Evolutionary conservation across 495 filamentous ascomycete species (phyloP).

Genomic region (Lineolata rhizophorae): DNA sequence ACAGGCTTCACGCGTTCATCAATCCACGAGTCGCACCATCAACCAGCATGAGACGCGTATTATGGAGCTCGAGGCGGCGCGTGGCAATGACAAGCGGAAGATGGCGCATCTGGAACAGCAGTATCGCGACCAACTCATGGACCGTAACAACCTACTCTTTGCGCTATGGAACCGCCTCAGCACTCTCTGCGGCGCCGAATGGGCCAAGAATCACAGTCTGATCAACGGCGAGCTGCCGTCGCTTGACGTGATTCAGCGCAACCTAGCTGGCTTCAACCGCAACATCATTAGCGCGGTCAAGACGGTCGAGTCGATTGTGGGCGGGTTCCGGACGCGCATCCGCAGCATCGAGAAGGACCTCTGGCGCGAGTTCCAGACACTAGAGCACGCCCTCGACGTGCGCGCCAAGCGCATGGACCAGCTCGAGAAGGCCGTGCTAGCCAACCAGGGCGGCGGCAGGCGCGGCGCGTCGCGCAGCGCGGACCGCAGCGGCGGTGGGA

Average conservation of each 20-base stretch:
- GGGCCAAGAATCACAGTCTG: conserved; percentile 73
- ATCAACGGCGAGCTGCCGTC: conserved; percentile 72
- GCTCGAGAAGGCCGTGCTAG: conserved; percentile 45
- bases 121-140: conserved; percentile 65
- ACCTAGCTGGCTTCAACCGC: conserved; percentile 64
- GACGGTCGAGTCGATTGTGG: conserved; percentile 60
- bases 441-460: conserved; percentile 6
- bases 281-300: conserved; percentile 76
- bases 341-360: conserved; percentile 70
- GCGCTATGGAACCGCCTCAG: conserved; percentile 73
- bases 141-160: conserved; percentile 74
- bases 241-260: conserved; percentile 53
- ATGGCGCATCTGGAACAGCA: conserved; percentile 50
- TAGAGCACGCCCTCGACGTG: conserved; percentile 59
- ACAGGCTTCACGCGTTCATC: conserved; percentile 63
- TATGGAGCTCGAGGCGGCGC: conserved; percentile 56
- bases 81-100: conserved; percentile 50
- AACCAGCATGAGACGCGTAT: conserved; percentile 65
- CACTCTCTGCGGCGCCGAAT: conserved; percentile 71
- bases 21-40: conserved; percentile 61
- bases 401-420: conserved; percentile 74
- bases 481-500: conserved; percentile 18
- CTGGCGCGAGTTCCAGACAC: conserved; percentile 68
- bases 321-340: conserved; percentile 60
- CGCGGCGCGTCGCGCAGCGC: conserved; percentile 22